A percentile compares a stretch with the other conserved stretches of the same genome.
phyloP scores from a whole-genome alignment of 2,329 filamentous ascomycete genomes.

The Fusarium irregulare region DNA sequence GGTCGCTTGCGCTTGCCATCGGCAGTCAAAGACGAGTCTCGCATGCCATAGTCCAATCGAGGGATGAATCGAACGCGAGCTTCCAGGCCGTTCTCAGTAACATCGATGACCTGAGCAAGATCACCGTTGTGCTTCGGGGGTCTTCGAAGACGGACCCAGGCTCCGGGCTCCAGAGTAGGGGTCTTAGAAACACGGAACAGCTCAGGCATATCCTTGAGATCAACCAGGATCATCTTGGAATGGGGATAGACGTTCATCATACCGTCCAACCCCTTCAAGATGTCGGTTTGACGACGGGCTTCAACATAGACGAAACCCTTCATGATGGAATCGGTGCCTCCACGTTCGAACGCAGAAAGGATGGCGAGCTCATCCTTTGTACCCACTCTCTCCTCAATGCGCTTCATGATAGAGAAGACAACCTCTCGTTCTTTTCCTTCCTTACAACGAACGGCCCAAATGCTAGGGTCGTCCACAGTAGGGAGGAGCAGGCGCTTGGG shows the following conservation, averaged over 20 bases:
- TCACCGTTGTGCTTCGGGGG: conserved; percentile 86
- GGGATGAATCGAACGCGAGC: conserved; percentile 90
- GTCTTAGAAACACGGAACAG: conserved; percentile 91
- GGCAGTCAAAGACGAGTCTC: conserved; percentile 73
- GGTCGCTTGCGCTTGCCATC: conserved; percentile 85
- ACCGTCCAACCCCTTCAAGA: conserved; percentile 83
- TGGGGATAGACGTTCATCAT: conserved; percentile 91
- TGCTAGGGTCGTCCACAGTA: conserved; percentile 93
- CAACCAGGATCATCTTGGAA: conserved; percentile 86
- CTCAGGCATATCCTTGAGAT: conserved; percentile 98
- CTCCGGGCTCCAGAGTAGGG: conserved; percentile 83
- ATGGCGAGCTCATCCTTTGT: conserved; percentile 86
- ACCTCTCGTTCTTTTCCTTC: conserved; percentile 96
- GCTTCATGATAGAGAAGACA: conserved; percentile 87
- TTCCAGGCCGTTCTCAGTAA: conserved; percentile 92
- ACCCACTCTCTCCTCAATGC: conserved; percentile 81
- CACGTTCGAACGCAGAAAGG: conserved; percentile 91
- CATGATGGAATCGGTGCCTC: conserved; percentile 81
- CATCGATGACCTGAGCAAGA: conserved; percentile 89
- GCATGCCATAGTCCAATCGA: conserved; percentile 88
- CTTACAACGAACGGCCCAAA: conserved; percentile 93
- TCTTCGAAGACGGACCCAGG: conserved; percentile 89
- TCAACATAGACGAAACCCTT: conserved; percentile 96
- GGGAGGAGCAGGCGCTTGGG: conserved; percentile 89
- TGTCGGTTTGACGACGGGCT: conserved; percentile 86